Evolutionary conservation across 2,329 filamentous ascomycete species (phyloP).

Genomic region (Phyllosticta citriasiana): DNA sequence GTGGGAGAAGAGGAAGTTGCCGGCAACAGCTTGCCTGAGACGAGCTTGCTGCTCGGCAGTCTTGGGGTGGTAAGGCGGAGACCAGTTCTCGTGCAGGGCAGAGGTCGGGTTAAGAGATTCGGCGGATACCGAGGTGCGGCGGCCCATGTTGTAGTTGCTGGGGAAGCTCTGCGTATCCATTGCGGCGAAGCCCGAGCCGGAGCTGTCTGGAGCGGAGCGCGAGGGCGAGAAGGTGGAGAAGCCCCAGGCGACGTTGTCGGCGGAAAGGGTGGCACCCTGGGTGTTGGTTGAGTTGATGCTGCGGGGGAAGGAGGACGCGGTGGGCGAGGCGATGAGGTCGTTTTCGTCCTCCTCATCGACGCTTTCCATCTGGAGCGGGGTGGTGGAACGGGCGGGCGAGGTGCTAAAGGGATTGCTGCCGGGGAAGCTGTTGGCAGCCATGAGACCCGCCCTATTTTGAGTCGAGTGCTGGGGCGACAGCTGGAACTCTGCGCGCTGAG

Average conservation of each 20-base stretch:
- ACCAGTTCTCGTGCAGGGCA: constrained; percentile 79
- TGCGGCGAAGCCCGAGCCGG: constrained; percentile 36
- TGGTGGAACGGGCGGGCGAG: constrained; percentile 33
- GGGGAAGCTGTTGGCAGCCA: constrained; percentile 65
- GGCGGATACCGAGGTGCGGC: constrained; percentile 91
- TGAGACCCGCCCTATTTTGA: constrained; percentile 33
- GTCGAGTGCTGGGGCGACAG: constrained; percentile 38
- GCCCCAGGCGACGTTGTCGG: constrained; percentile 11
- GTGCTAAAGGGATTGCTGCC: constrained; percentile 62
- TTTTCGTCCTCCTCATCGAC: constrained; percentile 75
- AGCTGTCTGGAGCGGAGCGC: constrained; percentile 17
- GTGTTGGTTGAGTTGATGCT: constrained; percentile 32
- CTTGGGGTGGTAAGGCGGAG: constrained; percentile 77
- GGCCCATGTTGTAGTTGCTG: constrained; percentile 84
- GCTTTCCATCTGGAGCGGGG: constrained; percentile 45
- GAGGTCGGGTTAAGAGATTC: constrained; percentile 88
- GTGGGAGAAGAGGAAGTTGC: constrained; percentile 90
- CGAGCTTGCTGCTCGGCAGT: constrained; percentile 68
- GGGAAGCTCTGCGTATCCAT: constrained; percentile 64
- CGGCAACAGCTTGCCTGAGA: constrained; percentile 69
- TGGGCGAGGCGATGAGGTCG: constrained; percentile 66
- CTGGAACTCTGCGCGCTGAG: constrained; percentile 50
- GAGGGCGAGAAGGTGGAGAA: constrained; percentile 24
- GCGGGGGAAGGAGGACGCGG: constrained; percentile 39
- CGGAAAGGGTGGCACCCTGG: constrained; percentile 21